Evolutionary conservation across 2,329 filamentous ascomycete species (phyloP).

Genomic region (Scedosporium dehoogii): DNA sequence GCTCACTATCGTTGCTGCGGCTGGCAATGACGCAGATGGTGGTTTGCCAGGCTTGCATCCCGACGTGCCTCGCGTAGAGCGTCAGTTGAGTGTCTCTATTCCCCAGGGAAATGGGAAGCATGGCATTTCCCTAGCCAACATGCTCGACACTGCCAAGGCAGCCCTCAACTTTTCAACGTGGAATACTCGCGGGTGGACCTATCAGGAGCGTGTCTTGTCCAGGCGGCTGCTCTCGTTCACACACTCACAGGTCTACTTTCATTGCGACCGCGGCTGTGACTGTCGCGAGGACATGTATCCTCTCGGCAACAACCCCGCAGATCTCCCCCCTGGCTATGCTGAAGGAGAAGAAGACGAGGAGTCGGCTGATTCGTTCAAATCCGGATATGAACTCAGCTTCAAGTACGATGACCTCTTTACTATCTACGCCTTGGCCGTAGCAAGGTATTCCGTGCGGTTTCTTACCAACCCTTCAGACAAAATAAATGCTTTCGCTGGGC

Average conservation of each 20-base stretch:
- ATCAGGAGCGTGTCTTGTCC: slow-evolving; percentile 25
- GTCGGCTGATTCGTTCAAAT: too few species aligned
- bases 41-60: not conserved
- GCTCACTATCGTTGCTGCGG: slow-evolving; percentile 25
- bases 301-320: not conserved
- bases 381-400: too few species aligned
- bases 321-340: too few species aligned
- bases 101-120: not conserved
- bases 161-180: slow-evolving; percentile 18
- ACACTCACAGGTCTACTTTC: slow-evolving; percentile 26
- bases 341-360: not conserved
- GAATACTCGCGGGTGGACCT: slow-evolving; percentile 25
- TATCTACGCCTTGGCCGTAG: not conserved
- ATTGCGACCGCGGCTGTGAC: slow-evolving; percentile 23
- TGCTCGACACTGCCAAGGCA: not conserved
- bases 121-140: not conserved
- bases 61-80: not conserved
- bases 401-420: not conserved
- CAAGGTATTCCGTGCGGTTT: not conserved
- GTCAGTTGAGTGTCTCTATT: not conserved
- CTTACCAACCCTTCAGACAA: not conserved
- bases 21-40: not conserved
- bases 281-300: slow-evolving; percentile 24
- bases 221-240: slow-evolving; percentile 26
- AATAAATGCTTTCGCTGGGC: not conserved